phyloP scores from a whole-genome alignment of 1,139 yeast species.

The Tardiomyces digboiensis region DNA sequence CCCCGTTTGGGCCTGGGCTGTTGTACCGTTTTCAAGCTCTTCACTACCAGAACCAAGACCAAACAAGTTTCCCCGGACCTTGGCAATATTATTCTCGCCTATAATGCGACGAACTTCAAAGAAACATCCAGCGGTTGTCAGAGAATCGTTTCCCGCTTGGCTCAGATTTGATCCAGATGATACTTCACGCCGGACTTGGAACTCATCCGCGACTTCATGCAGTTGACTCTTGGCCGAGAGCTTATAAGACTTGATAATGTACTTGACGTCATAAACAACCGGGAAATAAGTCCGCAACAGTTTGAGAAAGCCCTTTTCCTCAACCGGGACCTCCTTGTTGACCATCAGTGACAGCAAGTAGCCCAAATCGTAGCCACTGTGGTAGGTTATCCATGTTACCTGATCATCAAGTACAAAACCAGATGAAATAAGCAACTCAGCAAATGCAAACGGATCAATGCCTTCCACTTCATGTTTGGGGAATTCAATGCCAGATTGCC shows the following conservation, averaged over 20 bases:
- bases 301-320: slow-evolving; percentile 69
- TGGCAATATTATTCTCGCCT: slow-evolving; percentile 23
- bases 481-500: slow-evolving; percentile 79
- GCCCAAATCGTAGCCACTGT: slow-evolving; percentile 88
- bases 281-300: slow-evolving; percentile 73
- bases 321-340: slow-evolving; percentile 70
- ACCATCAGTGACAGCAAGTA: slow-evolving; percentile 71
- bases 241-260: slow-evolving; percentile 45
- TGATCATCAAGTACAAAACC: slow-evolving; percentile 71
- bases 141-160: slow-evolving; percentile 46
- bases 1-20: not conserved
- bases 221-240: slow-evolving; percentile 29
- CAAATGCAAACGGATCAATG: slow-evolving; percentile 69
- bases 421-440: slow-evolving; percentile 76
- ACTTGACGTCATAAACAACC: slow-evolving; percentile 73
- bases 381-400: slow-evolving; percentile 86
- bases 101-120: slow-evolving; percentile 37
- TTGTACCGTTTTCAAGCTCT: slow-evolving; percentile 1
- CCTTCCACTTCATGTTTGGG: slow-evolving; percentile 70
- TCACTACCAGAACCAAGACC: slow-evolving; percentile 18
- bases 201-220: slow-evolving; percentile 40
- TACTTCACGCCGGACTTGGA: slow-evolving; percentile 23
- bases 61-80: slow-evolving; percentile 25
- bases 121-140: slow-evolving; percentile 40
- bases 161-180: slow-evolving; percentile 19